These are phyloP conservation scores for Ceratobasidium sp. DNA, from an alignment of 1,284 basidiomycete species.

Conservation along the genomic window DNA sequence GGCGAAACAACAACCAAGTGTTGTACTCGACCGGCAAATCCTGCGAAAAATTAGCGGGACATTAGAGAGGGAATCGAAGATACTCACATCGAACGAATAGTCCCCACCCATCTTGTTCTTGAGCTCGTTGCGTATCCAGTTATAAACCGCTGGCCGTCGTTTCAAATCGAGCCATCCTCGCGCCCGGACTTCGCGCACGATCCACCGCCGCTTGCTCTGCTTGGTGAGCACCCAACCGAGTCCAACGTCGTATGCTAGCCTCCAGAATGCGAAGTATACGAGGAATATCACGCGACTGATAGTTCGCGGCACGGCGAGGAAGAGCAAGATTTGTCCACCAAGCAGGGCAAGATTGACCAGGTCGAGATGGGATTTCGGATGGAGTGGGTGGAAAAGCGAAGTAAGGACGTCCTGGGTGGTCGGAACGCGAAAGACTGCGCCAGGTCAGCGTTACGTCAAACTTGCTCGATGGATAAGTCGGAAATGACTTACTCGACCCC, in stretches of 20 bases:
- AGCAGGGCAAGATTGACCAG: slow-evolving; percentile 86
- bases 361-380: slow-evolving; percentile 93
- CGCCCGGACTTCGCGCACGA: slow-evolving; percentile 82
- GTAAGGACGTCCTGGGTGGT: slow-evolving; percentile 96
- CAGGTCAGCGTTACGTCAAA: slow-evolving; percentile 8
- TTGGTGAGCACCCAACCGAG: slow-evolving; percentile 94
- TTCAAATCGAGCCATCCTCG: slow-evolving; percentile 89
- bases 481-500: slow-evolving; percentile 14
- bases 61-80: background rate
- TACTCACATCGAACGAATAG: slow-evolving; percentile 88
- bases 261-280: slow-evolving; percentile 93
- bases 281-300: slow-evolving; percentile 78
- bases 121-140: slow-evolving; percentile 90
- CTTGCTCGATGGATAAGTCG: background rate
- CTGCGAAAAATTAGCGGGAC: slow-evolving; percentile 57
- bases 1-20: slow-evolving; percentile 91
- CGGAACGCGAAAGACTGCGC: slow-evolving; percentile 90
- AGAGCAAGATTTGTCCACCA: slow-evolving; percentile 82
- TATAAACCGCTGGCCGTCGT: slow-evolving; percentile 71
- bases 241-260: slow-evolving; percentile 91
- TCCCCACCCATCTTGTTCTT: slow-evolving; percentile 94
- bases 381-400: slow-evolving; percentile 87
- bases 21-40: slow-evolving; percentile 87
- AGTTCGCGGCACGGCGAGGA: slow-evolving; percentile 70
- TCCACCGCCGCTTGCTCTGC: slow-evolving; percentile 95